Conservation (phyloP, 2,329 filamentous ascomycete species). For the Exserohilum turcica region DNA sequence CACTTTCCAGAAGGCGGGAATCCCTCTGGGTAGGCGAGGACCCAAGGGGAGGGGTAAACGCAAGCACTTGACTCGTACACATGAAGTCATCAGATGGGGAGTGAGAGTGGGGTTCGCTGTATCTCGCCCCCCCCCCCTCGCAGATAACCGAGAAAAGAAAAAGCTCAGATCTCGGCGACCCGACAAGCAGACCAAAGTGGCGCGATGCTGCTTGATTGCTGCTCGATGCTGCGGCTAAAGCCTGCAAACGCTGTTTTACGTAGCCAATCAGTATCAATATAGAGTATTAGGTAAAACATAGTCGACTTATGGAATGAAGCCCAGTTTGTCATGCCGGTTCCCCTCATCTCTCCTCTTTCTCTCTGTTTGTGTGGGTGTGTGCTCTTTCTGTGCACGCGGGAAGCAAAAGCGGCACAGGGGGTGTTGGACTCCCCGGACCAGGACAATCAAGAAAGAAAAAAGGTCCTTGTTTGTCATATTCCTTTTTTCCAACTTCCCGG, state of each 20-base stretch:
- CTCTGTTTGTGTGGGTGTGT: too few species aligned
- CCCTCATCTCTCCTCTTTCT: not conserved
- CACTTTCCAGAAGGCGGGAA: conserved; percentile 2
- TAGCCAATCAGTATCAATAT: conserved; percentile 22
- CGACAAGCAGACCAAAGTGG: conserved; percentile 8
- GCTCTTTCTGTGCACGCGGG: too few species aligned
- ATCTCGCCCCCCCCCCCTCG: too few species aligned
- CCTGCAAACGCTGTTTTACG: conserved; percentile 3
- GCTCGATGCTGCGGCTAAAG: conserved; percentile 14
- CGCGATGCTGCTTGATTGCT: not conserved
- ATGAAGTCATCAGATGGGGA: conserved; percentile 24
- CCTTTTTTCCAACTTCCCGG: too few species aligned
- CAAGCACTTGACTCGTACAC: conserved; percentile 5
- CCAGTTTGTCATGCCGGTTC: conserved; percentile 11
- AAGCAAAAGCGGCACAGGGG: too few species aligned
- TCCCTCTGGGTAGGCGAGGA: conserved; percentile 7
- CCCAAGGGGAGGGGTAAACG: conserved; percentile 19
- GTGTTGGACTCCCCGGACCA: too few species aligned
- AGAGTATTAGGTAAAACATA: conserved; percentile 12
- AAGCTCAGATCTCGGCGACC: conserved; percentile 16
- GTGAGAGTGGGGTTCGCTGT: conserved; percentile 8
- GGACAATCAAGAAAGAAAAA: too few species aligned
- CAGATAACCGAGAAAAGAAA: conserved; percentile 17
- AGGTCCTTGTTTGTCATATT: too few species aligned
- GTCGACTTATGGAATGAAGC: not conserved